Percentiles rank a stretch among this genome's conserved stretches.
These are phyloP conservation scores for Nephromyces sp. DNA, from an alignment of 169 alveolate species.

Conservation along the genomic window DNA sequence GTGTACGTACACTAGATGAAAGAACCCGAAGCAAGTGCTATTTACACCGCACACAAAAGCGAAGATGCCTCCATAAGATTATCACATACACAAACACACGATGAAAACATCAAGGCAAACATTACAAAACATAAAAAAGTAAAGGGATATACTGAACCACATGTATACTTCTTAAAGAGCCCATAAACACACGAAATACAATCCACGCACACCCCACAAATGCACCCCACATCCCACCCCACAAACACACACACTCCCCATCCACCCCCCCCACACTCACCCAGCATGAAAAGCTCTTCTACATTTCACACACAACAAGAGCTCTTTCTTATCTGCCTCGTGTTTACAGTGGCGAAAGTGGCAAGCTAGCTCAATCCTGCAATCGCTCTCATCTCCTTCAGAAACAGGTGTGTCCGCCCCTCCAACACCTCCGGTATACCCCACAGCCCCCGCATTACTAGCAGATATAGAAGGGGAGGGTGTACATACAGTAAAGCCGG, in stretches of 20 bases:
- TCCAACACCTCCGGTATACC: no score
- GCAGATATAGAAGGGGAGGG: no score
- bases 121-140: not conserved
- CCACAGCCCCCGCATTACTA: no score
- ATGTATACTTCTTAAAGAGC: not conserved
- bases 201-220: not conserved
- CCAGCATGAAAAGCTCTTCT: slow-evolving; percentile 11
- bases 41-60: not conserved
- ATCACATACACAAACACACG: not conserved
- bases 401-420: not conserved
- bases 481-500: no score
- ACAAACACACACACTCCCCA: not conserved
- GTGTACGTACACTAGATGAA: not conserved
- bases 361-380: slow-evolving; percentile 5
- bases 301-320: slow-evolving; percentile 14
- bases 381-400: slow-evolving; percentile 1
- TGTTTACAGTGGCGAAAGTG: not conserved
- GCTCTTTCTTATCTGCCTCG: slow-evolving; percentile 8
- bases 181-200: not conserved
- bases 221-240: not conserved
- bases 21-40: not conserved
- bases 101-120: not conserved
- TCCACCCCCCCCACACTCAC: not conserved
- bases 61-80: not conserved
- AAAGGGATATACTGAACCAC: not conserved